Conservation (phyloP, 73 alveolate species). For the Paramecium bursaria region DNA sequence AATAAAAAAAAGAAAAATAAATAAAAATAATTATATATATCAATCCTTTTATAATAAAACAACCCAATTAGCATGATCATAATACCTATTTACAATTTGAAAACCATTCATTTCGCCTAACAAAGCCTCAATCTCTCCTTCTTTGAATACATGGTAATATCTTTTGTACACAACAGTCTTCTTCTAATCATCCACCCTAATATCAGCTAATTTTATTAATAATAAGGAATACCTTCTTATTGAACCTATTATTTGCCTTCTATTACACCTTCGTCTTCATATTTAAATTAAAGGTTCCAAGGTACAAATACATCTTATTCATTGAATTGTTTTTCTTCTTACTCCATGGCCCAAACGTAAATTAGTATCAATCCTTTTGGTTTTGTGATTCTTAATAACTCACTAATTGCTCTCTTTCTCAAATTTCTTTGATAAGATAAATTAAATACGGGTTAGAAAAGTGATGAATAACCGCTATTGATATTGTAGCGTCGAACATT, state of each 20-base stretch:
- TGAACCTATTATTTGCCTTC: no score
- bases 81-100: conserved; percentile 86
- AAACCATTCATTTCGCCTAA: conserved; percentile 78
- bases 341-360: conserved; percentile 99
- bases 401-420: conserved; percentile 92
- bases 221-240: conserved; percentile 74
- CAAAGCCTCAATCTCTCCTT: conserved; percentile 96
- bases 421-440: conserved; percentile 63
- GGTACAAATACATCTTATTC: conserved; percentile 98
- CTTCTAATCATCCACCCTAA: conserved; percentile 80
- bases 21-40: not conserved
- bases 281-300: conserved; percentile 96
- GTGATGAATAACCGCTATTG: conserved; percentile 99
- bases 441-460: conserved; percentile 80
- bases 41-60: conserved; percentile 85
- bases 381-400: conserved; percentile 84
- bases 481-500: conserved; percentile 92
- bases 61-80: conserved; percentile 98
- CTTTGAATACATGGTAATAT: conserved; percentile 97
- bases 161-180: conserved; percentile 92
- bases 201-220: conserved; percentile 41
- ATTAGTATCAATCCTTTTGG: conserved; percentile 88
- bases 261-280: conserved; percentile 83
- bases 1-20: conserved; percentile 15
- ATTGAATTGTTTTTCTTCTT: conserved; percentile 91